A percentile compares a stretch with the other conserved stretches of the same genome.
Evolutionary conservation across 2,329 filamentous ascomycete species (phyloP).

Genomic region (Phialocephala subalpina): DNA sequence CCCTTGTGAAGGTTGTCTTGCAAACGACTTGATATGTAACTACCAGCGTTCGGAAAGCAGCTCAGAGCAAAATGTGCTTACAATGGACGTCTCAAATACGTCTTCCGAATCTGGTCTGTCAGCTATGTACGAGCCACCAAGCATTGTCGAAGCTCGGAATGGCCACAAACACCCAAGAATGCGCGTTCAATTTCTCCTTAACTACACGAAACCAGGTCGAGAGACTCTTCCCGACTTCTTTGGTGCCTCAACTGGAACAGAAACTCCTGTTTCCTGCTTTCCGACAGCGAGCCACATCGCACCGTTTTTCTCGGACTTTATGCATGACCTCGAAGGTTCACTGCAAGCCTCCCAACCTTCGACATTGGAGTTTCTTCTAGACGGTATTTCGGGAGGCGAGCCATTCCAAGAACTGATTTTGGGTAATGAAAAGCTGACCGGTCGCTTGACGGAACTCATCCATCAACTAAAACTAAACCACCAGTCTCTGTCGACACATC

Average conservation of each 20-base stretch:
- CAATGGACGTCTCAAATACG: neutral
- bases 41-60: neutral
- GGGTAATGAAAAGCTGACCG: neutral
- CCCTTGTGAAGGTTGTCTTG: slow-evolving; percentile 4
- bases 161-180: neutral
- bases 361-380: neutral
- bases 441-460: neutral
- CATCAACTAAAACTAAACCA: neutral
- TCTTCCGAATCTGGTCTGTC: neutral
- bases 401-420: neutral
- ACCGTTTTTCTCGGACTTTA: neutral
- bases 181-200: slow-evolving; percentile 36
- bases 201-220: slow-evolving; percentile 39
- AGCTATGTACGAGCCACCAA: too few species aligned
- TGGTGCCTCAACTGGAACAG: neutral
- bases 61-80: neutral
- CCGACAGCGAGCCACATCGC: neutral
- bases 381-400: neutral
- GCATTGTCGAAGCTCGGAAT: neutral
- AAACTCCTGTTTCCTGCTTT: neutral
- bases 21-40: neutral
- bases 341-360: neutral
- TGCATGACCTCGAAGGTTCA: neutral
- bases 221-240: neutral
- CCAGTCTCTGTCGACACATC: neutral